Evolutionary conservation across 202 grass and related monocot species (phyloP), one percentile per base, ranked within the genome.

Genomic region (Schoenoplectus tabernaemontani): DNA sequence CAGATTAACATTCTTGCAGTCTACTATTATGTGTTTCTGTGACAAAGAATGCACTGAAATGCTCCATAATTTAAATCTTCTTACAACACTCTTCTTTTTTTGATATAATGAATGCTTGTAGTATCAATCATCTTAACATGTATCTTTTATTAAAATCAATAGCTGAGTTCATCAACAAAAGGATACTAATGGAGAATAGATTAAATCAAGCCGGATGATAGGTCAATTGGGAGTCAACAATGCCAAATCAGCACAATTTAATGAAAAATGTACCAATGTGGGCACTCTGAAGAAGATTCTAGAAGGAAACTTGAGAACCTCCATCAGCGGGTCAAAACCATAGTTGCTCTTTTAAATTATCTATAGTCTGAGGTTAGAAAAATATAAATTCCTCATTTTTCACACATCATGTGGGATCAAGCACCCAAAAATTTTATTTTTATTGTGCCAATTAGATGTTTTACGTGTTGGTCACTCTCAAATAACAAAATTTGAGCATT

Each of bases 301-400:
- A 79, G 64, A 50, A 77, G 59, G 72, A 89, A 97, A 72, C 84
- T 94, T 13, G 87, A 91, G 73, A 77, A 86, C 64, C 87, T 97
- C 11, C 84, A 86, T 71, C 84, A 80, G 69, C 69, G 89, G 77
- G 89, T 97, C 59, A 91, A 91, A 82, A 88, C 93, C 80, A 93
- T 90, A 64, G 87, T 89, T 60, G 78, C 91, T 57, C 64, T 97
- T 82, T 82, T 97, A 15, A 83, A 89, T 0, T 91, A 88, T 84
- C 79, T 97, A 80, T 93, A 93, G 75, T 93, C 93, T 53, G 88
- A 93, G 87, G 87, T 89, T 3, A 85, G 85, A 86, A 84, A 93
- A 77, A 91, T 96, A 87, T 86, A 85, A 24, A 82, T 85, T 72
- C 88, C 88, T 38, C 84, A 91, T 81, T 89, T 89, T 44, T 81